Evolutionary conservation across 2,329 filamentous ascomycete genomes (phyloP).

Genomic region (Aquanectria penicillioides): DNA sequence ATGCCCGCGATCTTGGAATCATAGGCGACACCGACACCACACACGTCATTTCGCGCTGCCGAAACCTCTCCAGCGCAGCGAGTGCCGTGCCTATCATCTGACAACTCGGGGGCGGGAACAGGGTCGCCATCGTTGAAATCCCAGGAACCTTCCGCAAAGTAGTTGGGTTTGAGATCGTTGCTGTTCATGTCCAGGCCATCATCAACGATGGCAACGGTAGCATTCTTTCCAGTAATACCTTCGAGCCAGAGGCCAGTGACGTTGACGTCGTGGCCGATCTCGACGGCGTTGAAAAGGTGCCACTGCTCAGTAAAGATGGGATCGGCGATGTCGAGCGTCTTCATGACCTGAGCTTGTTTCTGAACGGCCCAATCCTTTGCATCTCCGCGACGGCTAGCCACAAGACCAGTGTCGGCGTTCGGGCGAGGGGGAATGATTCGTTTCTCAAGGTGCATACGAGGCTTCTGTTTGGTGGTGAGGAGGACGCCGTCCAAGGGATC

Average conservation of each 20-base stretch:
- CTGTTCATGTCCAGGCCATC: conserved; percentile 97
- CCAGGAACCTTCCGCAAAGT: conserved; percentile 91
- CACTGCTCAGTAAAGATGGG: conserved; percentile 95
- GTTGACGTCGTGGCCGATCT: conserved; percentile 91
- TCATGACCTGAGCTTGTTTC: conserved; percentile 69
- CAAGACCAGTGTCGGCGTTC: conserved; percentile 32
- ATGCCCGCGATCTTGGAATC: conserved; percentile 90
- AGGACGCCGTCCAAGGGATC: conserved; percentile 78
- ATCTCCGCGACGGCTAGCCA: not conserved
- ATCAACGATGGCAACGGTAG: conserved; percentile 93
- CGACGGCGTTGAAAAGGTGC: conserved; percentile 88
- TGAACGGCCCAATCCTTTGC: conserved; percentile 58
- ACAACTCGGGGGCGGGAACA: conserved; percentile 83
- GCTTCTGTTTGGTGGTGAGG: conserved; percentile 78
- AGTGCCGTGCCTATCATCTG: conserved; percentile 90
- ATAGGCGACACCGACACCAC: conserved; percentile 95
- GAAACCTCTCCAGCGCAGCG: conserved; percentile 94
- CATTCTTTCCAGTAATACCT: conserved; percentile 88
- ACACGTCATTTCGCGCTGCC: conserved; percentile 91
- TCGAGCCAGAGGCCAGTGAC: conserved; percentile 94
- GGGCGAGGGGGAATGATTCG: conserved; percentile 56
- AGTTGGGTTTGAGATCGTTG: conserved; percentile 90
- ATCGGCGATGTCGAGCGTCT: conserved; percentile 79
- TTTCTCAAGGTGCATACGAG: conserved; percentile 64
- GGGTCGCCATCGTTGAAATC: conserved; percentile 91